Evolutionary conservation across 2,329 filamentous ascomycete species (phyloP), one percentile per base, ranked within the genome.

Genomic region (Passalora sequoiae): DNA sequence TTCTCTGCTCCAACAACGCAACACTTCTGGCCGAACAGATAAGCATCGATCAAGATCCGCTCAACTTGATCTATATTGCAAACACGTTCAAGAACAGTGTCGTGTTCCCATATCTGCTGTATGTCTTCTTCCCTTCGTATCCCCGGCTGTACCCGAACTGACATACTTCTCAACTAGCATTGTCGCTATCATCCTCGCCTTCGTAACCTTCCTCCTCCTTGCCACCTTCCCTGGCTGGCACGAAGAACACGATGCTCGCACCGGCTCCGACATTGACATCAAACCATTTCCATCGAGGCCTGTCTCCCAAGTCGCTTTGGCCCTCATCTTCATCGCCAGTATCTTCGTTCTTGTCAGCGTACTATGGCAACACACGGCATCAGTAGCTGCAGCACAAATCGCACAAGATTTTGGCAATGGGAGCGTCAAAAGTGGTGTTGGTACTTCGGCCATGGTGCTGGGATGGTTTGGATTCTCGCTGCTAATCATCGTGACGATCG

Each of bases 211-310:
- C 65, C 78, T 98, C 50, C 80, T 98, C 30, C 83, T 98, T 41
- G 91, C 89, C 42, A 97, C 92, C 24, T 98, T 97, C 70, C 92
- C 92, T 1, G 89, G 89, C 52, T 98, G 92, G 88, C 89, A 97
- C 68, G 88, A 95, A 67, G 88, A 94, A 68, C 78, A 83, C 53
- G 86, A 92, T 66, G 81, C 77, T 27, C 75, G 79, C 25, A 72
- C 69, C 40, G 89, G 89, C 40, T 88, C 83, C 37, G 89, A 94
- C 59, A 81, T 86, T 59, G 88, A 95, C 68, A 84, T 95, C 63
- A 94, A 94, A 69, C 88, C 88, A 6, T 95, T 98, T 68, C 92
- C 92, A 8, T 92, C 86, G 25, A 80, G 91, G 30, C 83, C 89
- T 8, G 91, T 97, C 42, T 94, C 87, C 9, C 92, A 98, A 69